Evolutionary conservation across 2,329 filamentous ascomycete genomes (phyloP).

Genomic region (Fusarium xyrophilum): DNA sequence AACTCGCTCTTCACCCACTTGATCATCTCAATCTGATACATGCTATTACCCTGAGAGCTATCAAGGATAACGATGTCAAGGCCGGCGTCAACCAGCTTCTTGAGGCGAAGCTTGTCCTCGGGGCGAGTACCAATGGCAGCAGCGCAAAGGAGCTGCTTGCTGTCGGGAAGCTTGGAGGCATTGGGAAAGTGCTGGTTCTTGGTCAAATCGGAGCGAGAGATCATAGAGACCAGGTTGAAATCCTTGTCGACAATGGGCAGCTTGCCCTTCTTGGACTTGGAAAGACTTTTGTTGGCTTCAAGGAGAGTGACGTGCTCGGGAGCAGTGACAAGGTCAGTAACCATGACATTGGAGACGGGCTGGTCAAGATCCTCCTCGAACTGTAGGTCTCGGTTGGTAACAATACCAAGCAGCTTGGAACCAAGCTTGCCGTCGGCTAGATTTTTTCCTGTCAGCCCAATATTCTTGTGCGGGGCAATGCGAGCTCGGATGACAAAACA

Average conservation of each 20-base stretch:
- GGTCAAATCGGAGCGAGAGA: conserved; percentile 93
- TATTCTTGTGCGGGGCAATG: conserved; percentile 23
- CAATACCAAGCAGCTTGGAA: conserved; percentile 95
- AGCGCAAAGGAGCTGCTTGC: conserved; percentile 95
- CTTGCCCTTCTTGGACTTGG: conserved; percentile 98
- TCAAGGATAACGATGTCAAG: conserved; percentile 95
- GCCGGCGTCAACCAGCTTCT: conserved; percentile 90
- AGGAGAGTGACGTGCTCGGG: conserved; percentile 79
- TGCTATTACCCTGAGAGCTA: conserved; percentile 96
- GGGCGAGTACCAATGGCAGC: conserved; percentile 95
- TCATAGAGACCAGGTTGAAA: conserved; percentile 88
- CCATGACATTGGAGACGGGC: conserved; percentile 90
- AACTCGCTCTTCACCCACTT: conserved; percentile 91
- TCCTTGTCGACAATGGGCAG: conserved; percentile 86
- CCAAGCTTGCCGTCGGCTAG: conserved; percentile 89
- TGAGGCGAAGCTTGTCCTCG: conserved; percentile 86
- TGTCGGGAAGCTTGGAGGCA: conserved; percentile 93
- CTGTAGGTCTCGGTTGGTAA: conserved; percentile 97
- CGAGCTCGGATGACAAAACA: conserved; percentile 10
- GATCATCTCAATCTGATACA: conserved; percentile 99
- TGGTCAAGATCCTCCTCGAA: conserved; percentile 81
- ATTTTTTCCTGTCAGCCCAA: conserved; percentile 33
- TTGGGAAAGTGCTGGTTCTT: conserved; percentile 98
- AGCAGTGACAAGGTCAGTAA: conserved; percentile 90
- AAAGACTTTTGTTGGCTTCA: conserved; percentile 92